Evolutionary conservation across 805 yeast genomes (phyloP), one percentile per base, ranked within the genome.

Genomic region (Candida yuanshanica): DNA sequence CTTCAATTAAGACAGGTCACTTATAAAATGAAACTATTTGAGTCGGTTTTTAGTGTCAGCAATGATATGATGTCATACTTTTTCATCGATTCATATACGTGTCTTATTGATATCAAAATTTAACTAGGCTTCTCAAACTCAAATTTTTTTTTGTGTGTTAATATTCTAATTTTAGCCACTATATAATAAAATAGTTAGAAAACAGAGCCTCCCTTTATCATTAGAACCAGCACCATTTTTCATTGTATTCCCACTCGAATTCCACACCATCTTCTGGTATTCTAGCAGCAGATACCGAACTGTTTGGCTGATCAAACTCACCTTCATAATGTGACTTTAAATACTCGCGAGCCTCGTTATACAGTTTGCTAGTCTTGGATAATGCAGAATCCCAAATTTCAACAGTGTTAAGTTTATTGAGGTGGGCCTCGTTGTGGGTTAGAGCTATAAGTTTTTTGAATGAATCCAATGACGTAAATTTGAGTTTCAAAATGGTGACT

Each of bases 171-270:
- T n/a, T n/a, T n/a, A n/a, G n/a, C n/a, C n/a, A n/a, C n/a, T n/a
- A n/a, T n/a, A n/a, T n/a, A n/a, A n/a, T n/a, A n/a, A n/a, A n/a
- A n/a, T n/a, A n/a, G n/a, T n/a, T n/a, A n/a, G n/a, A n/a, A n/a
- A n/a, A n/a, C n/a, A n/a, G n/a, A n/a, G n/a, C n/a, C n/a, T n/a
- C n/a, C n/a, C 26, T 24, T 12, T 5, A 9, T 10, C 5, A 14
- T 42, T 43, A 73, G 49, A 72, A 73, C 79, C 79, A 73, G 34
- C 72, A 65, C 56, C 69, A 73, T 48, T 71, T 71, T 12, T 72
- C 65, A 40, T 70, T 69, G 43, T 63, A 56, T 18, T 57, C 68
- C 78, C 78, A 73, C 2, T 53, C 39, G 20, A 59, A 47, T 11
- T 50, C 38, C 1, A 51, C 53, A 2, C 49, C 45, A 2, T 53